Conservation (phyloP, 2,329 filamentous ascomycete genomes). For the Zymoseptoria brevis region DNA sequence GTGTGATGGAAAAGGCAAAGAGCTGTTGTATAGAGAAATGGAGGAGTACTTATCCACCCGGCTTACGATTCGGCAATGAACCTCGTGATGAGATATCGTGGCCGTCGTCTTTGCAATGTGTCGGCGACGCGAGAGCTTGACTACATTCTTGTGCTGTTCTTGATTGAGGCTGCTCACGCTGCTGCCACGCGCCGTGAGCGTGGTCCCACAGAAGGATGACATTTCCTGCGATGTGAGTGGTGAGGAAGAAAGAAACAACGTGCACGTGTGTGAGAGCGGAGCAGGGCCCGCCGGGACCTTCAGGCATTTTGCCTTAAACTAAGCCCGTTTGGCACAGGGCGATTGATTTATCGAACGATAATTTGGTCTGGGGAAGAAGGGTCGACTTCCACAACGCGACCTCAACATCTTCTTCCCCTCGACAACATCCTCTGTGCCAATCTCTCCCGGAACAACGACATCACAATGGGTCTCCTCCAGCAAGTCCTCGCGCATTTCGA, state of each 20-base stretch:
- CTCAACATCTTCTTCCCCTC: neutral
- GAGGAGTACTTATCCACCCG: conserved; percentile 13
- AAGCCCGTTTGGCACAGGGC: neutral
- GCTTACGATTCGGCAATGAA: conserved; percentile 3
- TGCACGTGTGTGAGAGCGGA: neutral
- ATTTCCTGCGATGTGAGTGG: neutral
- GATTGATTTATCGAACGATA: neutral
- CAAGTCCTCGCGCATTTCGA: conserved; percentile 15
- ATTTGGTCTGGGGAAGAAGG: neutral
- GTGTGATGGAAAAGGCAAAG: neutral
- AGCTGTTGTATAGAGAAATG: neutral
- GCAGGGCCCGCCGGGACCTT: neutral
- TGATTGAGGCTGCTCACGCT: neutral
- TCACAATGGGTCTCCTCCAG: conserved; percentile 24
- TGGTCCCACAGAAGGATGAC: neutral
- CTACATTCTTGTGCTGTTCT: neutral
- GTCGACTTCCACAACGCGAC: neutral
- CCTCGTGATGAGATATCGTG: neutral
- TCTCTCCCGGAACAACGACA: neutral
- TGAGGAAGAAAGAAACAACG: neutral
- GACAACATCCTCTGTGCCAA: neutral
- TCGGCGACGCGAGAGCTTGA: neutral
- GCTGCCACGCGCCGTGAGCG: neutral
- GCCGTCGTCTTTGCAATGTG: neutral
- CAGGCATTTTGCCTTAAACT: neutral